phyloP scores from a whole-genome alignment of 805 yeast genomes.

The Torulaspora maleeae region DNA sequence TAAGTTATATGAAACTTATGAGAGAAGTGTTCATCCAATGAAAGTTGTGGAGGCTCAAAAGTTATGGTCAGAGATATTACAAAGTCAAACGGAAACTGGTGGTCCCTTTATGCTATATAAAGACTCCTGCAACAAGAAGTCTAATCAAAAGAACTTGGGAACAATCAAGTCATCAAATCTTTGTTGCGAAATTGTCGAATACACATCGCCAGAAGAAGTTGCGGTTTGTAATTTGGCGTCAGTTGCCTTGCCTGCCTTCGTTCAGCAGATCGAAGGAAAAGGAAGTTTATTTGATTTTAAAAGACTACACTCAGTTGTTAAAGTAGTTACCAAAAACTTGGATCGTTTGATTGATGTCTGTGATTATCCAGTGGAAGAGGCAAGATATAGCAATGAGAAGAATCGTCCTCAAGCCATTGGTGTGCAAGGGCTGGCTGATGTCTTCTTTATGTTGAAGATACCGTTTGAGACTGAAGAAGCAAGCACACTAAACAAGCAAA shows the following conservation, averaged over 20 bases:
- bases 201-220: slow-evolving; percentile 79
- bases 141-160: slow-evolving; percentile 88
- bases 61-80: slow-evolving; percentile 81
- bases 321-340: slow-evolving; percentile 71
- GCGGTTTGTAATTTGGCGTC: slow-evolving; percentile 95
- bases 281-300: slow-evolving; percentile 60
- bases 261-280: slow-evolving; percentile 42
- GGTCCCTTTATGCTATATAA: slow-evolving; percentile 90
- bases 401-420: slow-evolving; percentile 92
- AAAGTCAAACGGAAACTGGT: slow-evolving; percentile 93
- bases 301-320: slow-evolving; percentile 66
- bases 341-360: slow-evolving; percentile 79
- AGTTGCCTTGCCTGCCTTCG: slow-evolving; percentile 75
- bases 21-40: slow-evolving; percentile 55
- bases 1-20: slow-evolving; percentile 63
- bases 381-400: slow-evolving; percentile 64
- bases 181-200: slow-evolving; percentile 90
- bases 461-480: slow-evolving; percentile 92
- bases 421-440: slow-evolving; percentile 94
- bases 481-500: slow-evolving; percentile 65
- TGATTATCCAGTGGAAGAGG: slow-evolving; percentile 73
- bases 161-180: slow-evolving; percentile 85
- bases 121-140: slow-evolving; percentile 80
- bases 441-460: slow-evolving; percentile 67
- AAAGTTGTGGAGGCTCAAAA: slow-evolving; percentile 76